phyloP scores from a whole-genome alignment of 2,329 filamentous ascomycete genomes.

The Dactylonectria estremocensis region DNA sequence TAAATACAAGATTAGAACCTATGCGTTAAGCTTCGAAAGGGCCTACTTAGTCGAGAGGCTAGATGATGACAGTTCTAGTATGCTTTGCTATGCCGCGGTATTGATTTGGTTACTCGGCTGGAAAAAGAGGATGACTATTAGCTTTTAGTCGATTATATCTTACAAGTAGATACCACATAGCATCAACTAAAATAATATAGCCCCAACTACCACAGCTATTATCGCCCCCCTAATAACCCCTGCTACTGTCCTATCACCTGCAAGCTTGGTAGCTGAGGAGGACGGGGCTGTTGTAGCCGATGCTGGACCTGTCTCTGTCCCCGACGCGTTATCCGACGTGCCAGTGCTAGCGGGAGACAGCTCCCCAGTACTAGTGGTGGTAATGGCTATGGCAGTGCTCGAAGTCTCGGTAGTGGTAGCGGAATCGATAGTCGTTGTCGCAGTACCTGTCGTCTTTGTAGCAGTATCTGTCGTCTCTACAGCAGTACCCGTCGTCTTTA shows the following conservation, averaged over 20 bases:
- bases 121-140: too few species aligned
- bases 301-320: constrained; percentile 16
- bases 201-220: constrained; percentile 10
- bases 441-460: constrained; percentile 19
- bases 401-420: not conserved
- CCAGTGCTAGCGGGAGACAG: not conserved
- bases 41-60: too few species aligned
- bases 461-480: constrained; percentile 2
- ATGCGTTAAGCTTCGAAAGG: too few species aligned
- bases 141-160: too few species aligned
- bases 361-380: constrained; percentile 6
- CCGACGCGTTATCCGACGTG: constrained; percentile 8
- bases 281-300: constrained; percentile 15
- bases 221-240: constrained; percentile 4
- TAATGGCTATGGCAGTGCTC: constrained; percentile 1
- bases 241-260: not conserved
- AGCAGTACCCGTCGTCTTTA: constrained; percentile 19
- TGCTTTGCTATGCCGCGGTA: too few species aligned
- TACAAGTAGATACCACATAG: not conserved
- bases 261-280: constrained; percentile 13
- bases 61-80: too few species aligned
- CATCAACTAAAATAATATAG: constrained; percentile 13
- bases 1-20: too few species aligned
- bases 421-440: constrained; percentile 6
- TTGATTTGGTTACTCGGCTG: too few species aligned